Conservation (phyloP, 352 stramenopile genomes). For the Phytophthora pinifolia region DNA sequence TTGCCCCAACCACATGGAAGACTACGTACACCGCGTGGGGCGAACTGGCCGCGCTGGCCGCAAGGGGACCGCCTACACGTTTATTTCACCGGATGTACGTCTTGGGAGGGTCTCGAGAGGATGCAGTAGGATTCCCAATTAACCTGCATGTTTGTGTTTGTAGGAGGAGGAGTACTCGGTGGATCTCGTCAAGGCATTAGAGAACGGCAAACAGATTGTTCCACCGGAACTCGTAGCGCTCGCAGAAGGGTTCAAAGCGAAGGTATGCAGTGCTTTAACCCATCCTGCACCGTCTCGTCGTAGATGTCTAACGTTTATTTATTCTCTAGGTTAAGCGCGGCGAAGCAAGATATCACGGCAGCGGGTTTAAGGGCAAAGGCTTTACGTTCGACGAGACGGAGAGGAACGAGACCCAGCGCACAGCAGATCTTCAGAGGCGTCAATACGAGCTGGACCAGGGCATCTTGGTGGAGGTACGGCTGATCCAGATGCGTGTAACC, state of each 20-base stretch:
- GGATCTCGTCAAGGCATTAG: slow-evolving; percentile 97
- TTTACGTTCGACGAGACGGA: slow-evolving; percentile 99
- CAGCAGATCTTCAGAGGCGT: slow-evolving; percentile 90
- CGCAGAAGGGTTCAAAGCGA: slow-evolving; percentile 95
- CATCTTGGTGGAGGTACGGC: slow-evolving; percentile 67
- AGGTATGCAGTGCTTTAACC: slow-evolving; percentile 41
- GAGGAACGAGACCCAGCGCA: slow-evolving; percentile 95
- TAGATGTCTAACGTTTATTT: slow-evolving; percentile 1
- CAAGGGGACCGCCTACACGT: slow-evolving; percentile 98
- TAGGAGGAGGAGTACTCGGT: slow-evolving; percentile 97
- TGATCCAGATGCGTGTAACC: not conserved
- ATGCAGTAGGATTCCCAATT: slow-evolving; percentile 8
- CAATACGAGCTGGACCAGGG: slow-evolving; percentile 90
- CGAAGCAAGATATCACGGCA: slow-evolving; percentile 95
- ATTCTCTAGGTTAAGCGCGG: slow-evolving; percentile 85
- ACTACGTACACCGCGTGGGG: slow-evolving; percentile 99
- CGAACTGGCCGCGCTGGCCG: slow-evolving; percentile 94
- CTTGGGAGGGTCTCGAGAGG: not conserved
- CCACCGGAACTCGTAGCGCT: slow-evolving; percentile 90
- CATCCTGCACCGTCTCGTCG: not conserved
- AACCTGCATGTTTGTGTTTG: slow-evolving; percentile 9
- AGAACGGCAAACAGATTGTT: slow-evolving; percentile 78
- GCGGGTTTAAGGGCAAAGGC: slow-evolving; percentile 97
- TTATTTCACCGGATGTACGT: slow-evolving; percentile 95
- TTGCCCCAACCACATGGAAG: slow-evolving; percentile 99